Evolutionary conservation across 208 protist genomes (phyloP).

Genomic region (Porcisia hertigi): DNA sequence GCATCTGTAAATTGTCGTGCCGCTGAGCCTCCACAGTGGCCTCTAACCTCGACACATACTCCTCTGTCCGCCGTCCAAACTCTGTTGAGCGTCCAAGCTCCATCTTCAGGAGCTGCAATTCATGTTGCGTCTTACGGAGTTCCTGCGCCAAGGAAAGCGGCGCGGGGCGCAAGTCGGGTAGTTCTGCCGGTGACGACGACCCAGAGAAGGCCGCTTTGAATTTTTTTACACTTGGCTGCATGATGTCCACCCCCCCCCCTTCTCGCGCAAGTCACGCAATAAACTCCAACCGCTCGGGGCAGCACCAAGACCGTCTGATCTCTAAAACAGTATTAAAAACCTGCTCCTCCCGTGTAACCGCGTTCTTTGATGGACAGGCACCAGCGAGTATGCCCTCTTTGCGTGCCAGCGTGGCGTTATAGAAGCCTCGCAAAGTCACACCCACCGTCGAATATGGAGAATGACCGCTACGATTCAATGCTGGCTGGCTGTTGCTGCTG

Average conservation of each 20-base stretch:
- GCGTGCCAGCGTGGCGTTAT: not conserved
- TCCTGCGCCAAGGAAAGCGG: not conserved
- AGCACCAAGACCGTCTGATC: not conserved
- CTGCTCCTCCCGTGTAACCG: not conserved
- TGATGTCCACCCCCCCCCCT: not conserved
- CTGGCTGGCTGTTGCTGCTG: not conserved
- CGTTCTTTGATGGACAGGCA: not conserved
- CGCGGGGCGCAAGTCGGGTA: not conserved
- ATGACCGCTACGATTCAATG: not conserved
- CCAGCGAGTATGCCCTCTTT: not conserved
- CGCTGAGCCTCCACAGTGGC: slow-evolving; percentile 7
- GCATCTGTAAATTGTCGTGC: slow-evolving; percentile 10
- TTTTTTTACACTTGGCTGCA: not conserved
- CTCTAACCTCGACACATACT: slow-evolving; percentile 7
- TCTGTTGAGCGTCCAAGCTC: not conserved
- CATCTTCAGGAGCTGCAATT: not conserved
- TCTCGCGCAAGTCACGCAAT: not conserved
- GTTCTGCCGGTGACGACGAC: not conserved
- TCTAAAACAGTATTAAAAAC: not conserved
- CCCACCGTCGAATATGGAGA: not conserved
- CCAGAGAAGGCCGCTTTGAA: not conserved
- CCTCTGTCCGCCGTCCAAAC: not conserved
- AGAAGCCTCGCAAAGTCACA: not conserved
- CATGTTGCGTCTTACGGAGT: not conserved
- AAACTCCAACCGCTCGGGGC: not conserved